phyloP scores from a whole-genome alignment of 2,329 filamentous ascomycete species.

The Penicillium sp. region DNA sequence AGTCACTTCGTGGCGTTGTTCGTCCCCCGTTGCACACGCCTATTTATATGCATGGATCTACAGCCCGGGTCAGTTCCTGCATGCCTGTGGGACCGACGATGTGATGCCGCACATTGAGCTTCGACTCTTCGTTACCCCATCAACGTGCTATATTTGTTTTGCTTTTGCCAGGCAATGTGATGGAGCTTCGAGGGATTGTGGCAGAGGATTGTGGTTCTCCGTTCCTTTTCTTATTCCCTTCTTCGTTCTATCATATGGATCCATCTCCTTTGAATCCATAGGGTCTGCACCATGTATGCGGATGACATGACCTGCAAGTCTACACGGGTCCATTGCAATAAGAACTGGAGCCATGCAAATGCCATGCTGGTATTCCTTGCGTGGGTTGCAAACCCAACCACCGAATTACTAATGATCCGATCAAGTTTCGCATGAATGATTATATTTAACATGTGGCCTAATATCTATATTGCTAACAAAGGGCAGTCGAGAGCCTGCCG shows the following conservation, averaged over 20 bases:
- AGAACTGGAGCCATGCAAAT: constrained; percentile 2
- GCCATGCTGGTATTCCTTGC: neutral
- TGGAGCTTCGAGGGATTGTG: neutral
- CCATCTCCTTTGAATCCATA: neutral
- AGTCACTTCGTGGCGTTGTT: constrained; percentile 20
- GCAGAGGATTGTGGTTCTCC: neutral
- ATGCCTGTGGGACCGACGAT: constrained; percentile 4
- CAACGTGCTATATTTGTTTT: constrained; percentile 13
- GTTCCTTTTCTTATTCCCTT: neutral
- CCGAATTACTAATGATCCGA: neutral
- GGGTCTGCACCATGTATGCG: neutral
- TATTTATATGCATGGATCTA: constrained; percentile 9
- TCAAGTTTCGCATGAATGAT: constrained; percentile 15
- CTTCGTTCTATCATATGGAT: neutral
- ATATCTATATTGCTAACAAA: constrained; percentile 22
- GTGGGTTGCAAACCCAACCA: constrained; percentile 2
- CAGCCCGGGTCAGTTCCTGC: constrained; percentile 13
- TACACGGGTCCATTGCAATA: constrained; percentile 1
- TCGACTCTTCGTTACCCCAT: constrained; percentile 15
- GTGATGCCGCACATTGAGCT: constrained; percentile 18
- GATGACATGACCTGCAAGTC: neutral
- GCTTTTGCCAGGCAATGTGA: neutral
- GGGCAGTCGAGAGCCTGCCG: constrained; percentile 21
- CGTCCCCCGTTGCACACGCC: constrained; percentile 19
- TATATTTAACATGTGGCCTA: constrained; percentile 20